These are phyloP conservation scores for Candida pseudoviswanathii DNA, from an alignment of 1,139 yeast species.

Conservation along the genomic window DNA sequence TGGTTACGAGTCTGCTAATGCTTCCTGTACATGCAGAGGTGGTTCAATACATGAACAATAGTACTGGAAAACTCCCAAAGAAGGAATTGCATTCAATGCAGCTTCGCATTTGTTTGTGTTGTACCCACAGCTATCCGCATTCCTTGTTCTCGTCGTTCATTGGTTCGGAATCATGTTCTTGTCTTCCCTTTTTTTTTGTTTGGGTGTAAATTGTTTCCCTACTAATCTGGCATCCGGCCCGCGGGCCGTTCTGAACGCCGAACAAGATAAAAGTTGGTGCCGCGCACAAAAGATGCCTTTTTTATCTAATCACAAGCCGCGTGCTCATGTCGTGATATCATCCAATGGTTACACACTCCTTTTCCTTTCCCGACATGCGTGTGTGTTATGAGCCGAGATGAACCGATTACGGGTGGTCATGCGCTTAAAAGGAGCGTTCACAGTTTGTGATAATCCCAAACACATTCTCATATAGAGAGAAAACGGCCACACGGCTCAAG, in stretches of 20 bases:
- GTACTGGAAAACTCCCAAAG: not conserved
- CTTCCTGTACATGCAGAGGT: not conserved
- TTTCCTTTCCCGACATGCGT: too few species aligned
- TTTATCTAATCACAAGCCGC: too few species aligned
- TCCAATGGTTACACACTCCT: too few species aligned
- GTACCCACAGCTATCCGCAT: not conserved
- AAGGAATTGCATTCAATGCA: not conserved
- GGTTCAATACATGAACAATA: not conserved
- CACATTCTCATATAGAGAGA: too few species aligned
- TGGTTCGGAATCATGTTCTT: not conserved
- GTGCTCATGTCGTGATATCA: too few species aligned
- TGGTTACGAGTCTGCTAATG: not conserved
- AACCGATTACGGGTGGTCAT: too few species aligned
- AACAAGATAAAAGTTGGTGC: too few species aligned
- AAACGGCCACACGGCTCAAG: too few species aligned
- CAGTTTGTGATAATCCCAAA: too few species aligned
- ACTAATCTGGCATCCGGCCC: not conserved
- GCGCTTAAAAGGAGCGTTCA: too few species aligned
- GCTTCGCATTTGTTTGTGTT: not conserved
- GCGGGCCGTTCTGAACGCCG: not conserved
- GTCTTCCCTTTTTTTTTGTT: not conserved
- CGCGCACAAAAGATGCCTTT: too few species aligned
- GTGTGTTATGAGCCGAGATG: too few species aligned
- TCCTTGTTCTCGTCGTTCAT: not conserved
- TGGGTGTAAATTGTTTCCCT: not conserved